Percentiles rank a stretch among this genome's conserved stretches.
Conservation (phyloP, 345 rosid species). For the Mallotus nudiflorus region DNA sequence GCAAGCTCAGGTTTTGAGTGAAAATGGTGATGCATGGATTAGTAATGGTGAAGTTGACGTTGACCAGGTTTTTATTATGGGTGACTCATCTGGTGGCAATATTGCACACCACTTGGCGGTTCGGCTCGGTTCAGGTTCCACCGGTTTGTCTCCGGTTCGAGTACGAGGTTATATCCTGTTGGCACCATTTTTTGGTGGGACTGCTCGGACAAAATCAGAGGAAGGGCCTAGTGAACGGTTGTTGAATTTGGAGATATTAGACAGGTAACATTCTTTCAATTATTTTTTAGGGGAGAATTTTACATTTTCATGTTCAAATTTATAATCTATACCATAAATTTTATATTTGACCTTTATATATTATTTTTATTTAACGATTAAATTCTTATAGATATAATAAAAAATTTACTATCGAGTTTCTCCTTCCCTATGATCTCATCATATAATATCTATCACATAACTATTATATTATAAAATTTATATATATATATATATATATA, state of each 20-base stretch:
- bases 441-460: too few species aligned
- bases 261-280: slow-evolving; percentile 46
- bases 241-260: slow-evolving; percentile 65
- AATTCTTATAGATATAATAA: too few species aligned
- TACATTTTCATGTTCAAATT: too few species aligned
- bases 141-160: slow-evolving; percentile 49
- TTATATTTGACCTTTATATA: too few species aligned
- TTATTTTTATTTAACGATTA: too few species aligned
- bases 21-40: slow-evolving; percentile 40
- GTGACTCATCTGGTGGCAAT: slow-evolving; percentile 94
- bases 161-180: slow-evolving; percentile 74
- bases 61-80: slow-evolving; percentile 57
- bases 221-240: slow-evolving; percentile 61
- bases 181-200: slow-evolving; percentile 89
- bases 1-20: slow-evolving; percentile 42
- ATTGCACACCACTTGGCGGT: slow-evolving; percentile 80
- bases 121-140: slow-evolving; percentile 45
- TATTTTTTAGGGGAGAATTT: background rate
- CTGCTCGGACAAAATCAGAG: slow-evolving; percentile 70
- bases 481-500: too few species aligned
- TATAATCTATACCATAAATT: too few species aligned
- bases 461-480: too few species aligned
- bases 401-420: too few species aligned
- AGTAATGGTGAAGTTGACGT: slow-evolving; percentile 45
- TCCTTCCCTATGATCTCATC: too few species aligned